Evolutionary conservation across 768 basidiomycete species (phyloP).

Genomic region (Podaxis sp.): DNA sequence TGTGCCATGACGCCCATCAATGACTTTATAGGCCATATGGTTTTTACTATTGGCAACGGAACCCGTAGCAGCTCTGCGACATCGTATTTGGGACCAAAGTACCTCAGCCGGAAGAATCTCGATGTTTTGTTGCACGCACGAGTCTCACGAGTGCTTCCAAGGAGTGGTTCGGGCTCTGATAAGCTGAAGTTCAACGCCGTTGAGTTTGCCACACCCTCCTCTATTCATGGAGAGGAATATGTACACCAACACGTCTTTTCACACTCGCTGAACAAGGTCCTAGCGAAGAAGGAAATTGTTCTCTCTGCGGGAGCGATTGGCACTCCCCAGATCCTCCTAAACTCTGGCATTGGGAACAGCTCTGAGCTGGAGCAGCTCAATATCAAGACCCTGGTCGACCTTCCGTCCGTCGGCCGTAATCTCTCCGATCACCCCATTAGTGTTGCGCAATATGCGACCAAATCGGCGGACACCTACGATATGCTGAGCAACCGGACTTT

Average conservation of each 20-base stretch:
- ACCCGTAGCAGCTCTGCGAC: constrained; percentile 23
- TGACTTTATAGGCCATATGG: not conserved
- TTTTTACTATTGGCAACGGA: constrained; percentile 17
- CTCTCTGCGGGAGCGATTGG: constrained; percentile 31
- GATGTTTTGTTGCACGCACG: constrained; percentile 19
- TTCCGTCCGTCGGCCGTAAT: constrained; percentile 31
- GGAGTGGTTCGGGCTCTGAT: not conserved
- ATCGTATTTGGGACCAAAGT: constrained; percentile 22
- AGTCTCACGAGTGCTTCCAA: not conserved
- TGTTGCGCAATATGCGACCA: not conserved
- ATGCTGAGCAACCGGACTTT: not conserved
- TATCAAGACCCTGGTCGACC: constrained; percentile 22
- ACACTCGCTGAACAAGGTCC: constrained; percentile 9
- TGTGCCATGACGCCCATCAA: not conserved
- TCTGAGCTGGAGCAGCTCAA: constrained; percentile 16
- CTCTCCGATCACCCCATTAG: constrained; percentile 25
- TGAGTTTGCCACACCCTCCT: not conserved
- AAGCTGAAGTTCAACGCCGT: not conserved
- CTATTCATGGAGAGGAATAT: not conserved
- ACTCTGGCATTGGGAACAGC: constrained; percentile 29
- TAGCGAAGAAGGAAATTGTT: constrained; percentile 29
- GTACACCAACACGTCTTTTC: not conserved
- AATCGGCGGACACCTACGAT: not conserved
- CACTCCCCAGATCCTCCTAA: constrained; percentile 27
- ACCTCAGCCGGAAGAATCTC: constrained; percentile 21